A percentile compares a stretch with the other conserved stretches of the same genome.
Conservation (phyloP, 345 rosid genomes). For the Populus pruinosa region DNA sequence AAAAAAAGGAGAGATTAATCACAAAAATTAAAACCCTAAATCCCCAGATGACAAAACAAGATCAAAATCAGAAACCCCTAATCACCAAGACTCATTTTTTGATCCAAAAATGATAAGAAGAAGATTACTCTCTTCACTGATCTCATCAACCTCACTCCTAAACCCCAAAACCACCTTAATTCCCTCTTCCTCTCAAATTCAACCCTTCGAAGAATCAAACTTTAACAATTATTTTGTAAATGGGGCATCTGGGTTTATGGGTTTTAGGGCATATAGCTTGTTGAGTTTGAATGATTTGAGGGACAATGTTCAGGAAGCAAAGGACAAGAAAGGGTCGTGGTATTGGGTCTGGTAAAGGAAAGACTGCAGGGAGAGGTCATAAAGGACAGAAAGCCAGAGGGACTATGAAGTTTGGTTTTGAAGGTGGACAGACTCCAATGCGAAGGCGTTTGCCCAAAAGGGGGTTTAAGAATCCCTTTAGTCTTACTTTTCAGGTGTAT, state of each 20-base stretch:
- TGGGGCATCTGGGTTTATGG: constrained; percentile 21
- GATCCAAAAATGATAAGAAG: constrained; percentile 4
- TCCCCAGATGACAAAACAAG: neutral
- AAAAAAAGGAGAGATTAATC: too few species aligned
- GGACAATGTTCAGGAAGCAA: constrained; percentile 78
- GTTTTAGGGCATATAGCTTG: constrained; percentile 57
- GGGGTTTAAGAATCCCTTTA: constrained; percentile 86
- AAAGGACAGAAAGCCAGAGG: constrained; percentile 96
- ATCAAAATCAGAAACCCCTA: neutral
- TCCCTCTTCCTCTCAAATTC: neutral
- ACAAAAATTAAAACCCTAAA: neutral
- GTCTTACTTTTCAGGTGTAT: constrained; percentile 79
- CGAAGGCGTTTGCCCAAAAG: constrained; percentile 90
- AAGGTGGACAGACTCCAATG: constrained; percentile 95
- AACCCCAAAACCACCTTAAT: neutral
- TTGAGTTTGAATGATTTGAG: constrained; percentile 84
- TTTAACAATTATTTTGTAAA: too few species aligned
- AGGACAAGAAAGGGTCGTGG: constrained; percentile 96
- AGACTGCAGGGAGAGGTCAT: constrained; percentile 97
- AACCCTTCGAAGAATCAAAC: neutral
- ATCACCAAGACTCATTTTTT: neutral
- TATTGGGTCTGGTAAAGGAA: constrained; percentile 94
- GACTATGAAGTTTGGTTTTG: constrained; percentile 79
- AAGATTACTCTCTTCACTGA: constrained; percentile 6
- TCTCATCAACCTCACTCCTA: constrained; percentile 6